A percentile compares a stretch with the other conserved stretches of the same genome.
phyloP scores from a whole-genome alignment of 2,329 filamentous ascomycete genomes.

The Alternaria ventricosa region DNA sequence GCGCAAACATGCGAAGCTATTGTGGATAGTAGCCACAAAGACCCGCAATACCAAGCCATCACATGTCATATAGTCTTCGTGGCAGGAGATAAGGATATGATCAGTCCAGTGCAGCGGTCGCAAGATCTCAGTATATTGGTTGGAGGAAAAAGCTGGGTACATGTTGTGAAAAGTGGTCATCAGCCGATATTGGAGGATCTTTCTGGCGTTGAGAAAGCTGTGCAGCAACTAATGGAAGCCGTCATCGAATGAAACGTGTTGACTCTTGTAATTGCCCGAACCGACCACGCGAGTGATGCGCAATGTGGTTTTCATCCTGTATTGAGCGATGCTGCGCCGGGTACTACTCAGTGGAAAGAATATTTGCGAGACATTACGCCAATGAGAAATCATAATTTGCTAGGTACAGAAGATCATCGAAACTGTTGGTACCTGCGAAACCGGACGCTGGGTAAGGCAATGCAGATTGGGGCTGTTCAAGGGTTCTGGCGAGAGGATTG shows the following conservation, averaged over 20 bases:
- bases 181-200: neutral
- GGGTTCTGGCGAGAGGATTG: neutral
- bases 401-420: neutral
- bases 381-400: neutral
- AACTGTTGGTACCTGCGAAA: neutral
- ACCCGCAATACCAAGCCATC: conserved; percentile 8
- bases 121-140: neutral
- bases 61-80: conserved; percentile 1
- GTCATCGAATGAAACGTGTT: neutral
- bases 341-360: accelerated
- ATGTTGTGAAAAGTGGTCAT: neutral
- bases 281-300: neutral
- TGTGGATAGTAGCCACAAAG: conserved; percentile 5
- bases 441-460: neutral
- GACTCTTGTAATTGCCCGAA: too few relatives aligned
- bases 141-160: neutral
- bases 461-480: neutral
- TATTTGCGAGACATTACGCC: neutral
- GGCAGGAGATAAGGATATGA: neutral
- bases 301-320: accelerated
- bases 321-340: neutral
- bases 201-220: neutral
- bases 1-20: conserved; percentile 17
- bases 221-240: neutral
- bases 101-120: neutral